Evolutionary conservation across 1,284 basidiomycete species (phyloP).

Genomic region (Ceratobasidium sp.): DNA sequence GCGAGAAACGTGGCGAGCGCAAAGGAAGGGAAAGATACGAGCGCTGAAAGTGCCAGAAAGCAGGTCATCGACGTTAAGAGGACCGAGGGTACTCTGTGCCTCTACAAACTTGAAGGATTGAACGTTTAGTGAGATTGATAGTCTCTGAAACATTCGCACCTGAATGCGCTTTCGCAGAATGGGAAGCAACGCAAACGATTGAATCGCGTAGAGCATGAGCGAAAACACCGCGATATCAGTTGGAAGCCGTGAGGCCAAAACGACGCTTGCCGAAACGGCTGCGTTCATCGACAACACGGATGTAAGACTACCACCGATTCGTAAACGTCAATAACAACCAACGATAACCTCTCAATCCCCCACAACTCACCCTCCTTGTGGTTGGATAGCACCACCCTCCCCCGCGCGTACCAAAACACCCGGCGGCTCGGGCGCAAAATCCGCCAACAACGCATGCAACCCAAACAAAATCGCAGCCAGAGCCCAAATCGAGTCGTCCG

Average conservation of each 20-base stretch:
- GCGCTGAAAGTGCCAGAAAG: slow-evolving; percentile 64
- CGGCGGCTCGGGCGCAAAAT: slow-evolving; percentile 67
- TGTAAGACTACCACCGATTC: slow-evolving; percentile 71
- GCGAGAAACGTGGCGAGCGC: slow-evolving; percentile 67
- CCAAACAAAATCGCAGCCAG: slow-evolving; percentile 78
- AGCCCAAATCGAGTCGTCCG: slow-evolving; percentile 97
- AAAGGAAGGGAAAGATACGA: slow-evolving; percentile 69
- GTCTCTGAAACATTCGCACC: slow-evolving; percentile 68
- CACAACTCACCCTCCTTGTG: slow-evolving; percentile 62
- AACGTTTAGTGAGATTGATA: too few relatives aligned
- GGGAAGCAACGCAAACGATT: slow-evolving; percentile 89
- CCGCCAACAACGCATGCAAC: slow-evolving; percentile 74
- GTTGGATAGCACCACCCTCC: slow-evolving; percentile 52
- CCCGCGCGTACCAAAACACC: not conserved
- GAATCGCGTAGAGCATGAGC: slow-evolving; percentile 87
- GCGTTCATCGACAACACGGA: slow-evolving; percentile 96
- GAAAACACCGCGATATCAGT: slow-evolving; percentile 92
- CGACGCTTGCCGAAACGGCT: slow-evolving; percentile 93
- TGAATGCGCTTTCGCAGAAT: slow-evolving; percentile 83
- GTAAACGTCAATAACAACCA: slow-evolving; percentile 49
- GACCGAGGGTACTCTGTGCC: slow-evolving; percentile 63
- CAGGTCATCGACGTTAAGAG: slow-evolving; percentile 69
- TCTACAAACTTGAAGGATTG: slow-evolving; percentile 50
- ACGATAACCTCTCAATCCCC: slow-evolving; percentile 43
- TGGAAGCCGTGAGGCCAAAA: slow-evolving; percentile 90